Evolutionary conservation across 2,329 filamentous ascomycete species (phyloP), one percentile per base, ranked within the genome.

Genomic region (Bimuria novae-zelandiae): DNA sequence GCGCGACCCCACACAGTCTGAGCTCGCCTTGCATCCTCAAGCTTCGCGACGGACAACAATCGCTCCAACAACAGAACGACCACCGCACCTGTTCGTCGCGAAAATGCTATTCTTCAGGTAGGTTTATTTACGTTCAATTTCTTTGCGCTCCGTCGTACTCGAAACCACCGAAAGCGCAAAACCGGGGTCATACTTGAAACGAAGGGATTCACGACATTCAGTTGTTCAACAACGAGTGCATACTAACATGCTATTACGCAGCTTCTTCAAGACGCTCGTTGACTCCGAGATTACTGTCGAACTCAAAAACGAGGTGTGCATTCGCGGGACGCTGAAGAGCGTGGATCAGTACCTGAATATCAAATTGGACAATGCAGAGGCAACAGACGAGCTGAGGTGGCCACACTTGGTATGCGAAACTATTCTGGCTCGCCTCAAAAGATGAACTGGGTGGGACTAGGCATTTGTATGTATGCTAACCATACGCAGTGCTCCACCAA

Each of bases 271-370:
- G 77, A 97, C 93, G 49, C 89, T 97, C 69, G 95, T 97, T 74
- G 94, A 97, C 80, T 89, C 94, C 65, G 88, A 95, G 80, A 92
- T 99, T 70, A 97, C 92, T 41, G 92, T 99, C 73, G 94, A 99
- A 81, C 89, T 99, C 75, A 99, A 99, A 80, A 99, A 99, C 76
- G 94, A 99, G 78, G 96, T 99, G 66, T 92, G 92, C 73, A 95
- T 99, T 75, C 90, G 90, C 67, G 94, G 94, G 62, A 95, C 88
- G 30, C 83, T 99, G 63, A 99, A 97, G 82, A 95, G 90, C 71
- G 93, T 99, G 63, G 94, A 99, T 75, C 94, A 97, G 80, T 99
- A 96, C 78, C 85, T 99, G 71, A 99, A 99, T 79, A 97, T 99
- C 79, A 97, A 97, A 81, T 85, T 99, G 45, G 94, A 99, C 71